These are phyloP conservation scores for Kuraishia piskuri DNA, from an alignment of 805 yeast species.

Conservation along the genomic window DNA sequence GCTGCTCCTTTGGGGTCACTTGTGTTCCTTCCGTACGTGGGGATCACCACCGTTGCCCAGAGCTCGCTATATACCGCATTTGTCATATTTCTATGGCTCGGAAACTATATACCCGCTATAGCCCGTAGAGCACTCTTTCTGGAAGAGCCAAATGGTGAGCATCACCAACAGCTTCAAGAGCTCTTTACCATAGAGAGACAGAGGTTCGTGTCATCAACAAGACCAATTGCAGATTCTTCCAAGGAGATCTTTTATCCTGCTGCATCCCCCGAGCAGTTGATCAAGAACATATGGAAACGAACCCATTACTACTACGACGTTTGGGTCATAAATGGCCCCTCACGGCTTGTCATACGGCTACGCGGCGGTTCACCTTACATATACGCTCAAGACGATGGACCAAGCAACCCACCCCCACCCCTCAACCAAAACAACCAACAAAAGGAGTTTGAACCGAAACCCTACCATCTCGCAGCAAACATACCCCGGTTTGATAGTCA, in stretches of 20 bases:
- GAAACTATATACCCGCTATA: background rate
- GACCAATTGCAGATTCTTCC: constrained; percentile 1
- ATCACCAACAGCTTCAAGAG: background rate
- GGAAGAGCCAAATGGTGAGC: background rate
- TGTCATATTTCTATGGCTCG: background rate
- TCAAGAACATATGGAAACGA: constrained; percentile 17
- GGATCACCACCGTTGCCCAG: background rate
- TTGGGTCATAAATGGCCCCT: background rate
- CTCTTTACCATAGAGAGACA: background rate
- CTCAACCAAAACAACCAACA: background rate
- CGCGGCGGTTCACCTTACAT: background rate
- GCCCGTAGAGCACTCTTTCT: background rate
- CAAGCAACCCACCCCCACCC: background rate
- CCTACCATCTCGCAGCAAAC: background rate
- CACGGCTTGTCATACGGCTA: background rate
- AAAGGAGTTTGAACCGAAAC: background rate
- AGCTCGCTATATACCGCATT: background rate
- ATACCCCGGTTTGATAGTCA: background rate
- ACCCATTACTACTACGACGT: constrained; percentile 29
- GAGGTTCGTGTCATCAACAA: background rate
- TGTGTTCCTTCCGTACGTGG: background rate
- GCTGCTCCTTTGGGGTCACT: constrained; percentile 15
- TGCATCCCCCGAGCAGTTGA: background rate
- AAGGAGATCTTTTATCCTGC: background rate
- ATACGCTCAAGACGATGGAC: background rate